Evolutionary conservation across 345 rosid genomes (phyloP), one percentile per base, ranked within the genome.

Genomic region (Salix viminalis): DNA sequence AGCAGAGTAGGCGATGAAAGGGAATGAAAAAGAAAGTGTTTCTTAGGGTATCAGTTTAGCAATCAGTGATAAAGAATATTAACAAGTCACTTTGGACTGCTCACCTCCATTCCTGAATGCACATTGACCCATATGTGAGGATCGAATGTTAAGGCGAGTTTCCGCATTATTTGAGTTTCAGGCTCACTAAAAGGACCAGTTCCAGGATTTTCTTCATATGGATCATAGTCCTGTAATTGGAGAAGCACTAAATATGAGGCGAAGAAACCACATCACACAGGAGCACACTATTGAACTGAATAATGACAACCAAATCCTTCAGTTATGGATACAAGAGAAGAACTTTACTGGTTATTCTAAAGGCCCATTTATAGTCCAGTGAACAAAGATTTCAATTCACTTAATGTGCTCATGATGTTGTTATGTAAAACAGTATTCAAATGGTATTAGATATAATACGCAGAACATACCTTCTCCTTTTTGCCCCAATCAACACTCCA

Each of bases 401-500:
- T 32, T 41, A 24, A 41, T 41, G 44, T 41, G 44, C 4, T 41
- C 44, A 10, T 32, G 21, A 18, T 36, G 62, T 73, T 42, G 48
- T 73, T 71, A 14, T 52, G 56, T 37, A 60, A 74, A 72, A 52
- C 72, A 75, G 21, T 32, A 64, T 62, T 56, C 42, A 36, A 54
- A 42, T 0, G 36, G 34, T 36, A 41, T 19, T 30, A 66, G 68
- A 58, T 3, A 62, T 52, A 58, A 71, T 24, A 72, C 58, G 19
- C 62, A 78, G 15, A 52, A 50, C 69, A 61, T 36, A 94, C 99
- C 94, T 96, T 88, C 86, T 96, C 99, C 81, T 94, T 96, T 86
- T 89, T 96, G 61, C 98, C 99, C 99, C 99, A 94, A 77, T 96
- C 97, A 65, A 96, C 98, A 36, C 96, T 90, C 99, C 99, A 96